Evolutionary conservation across 257 asterid species (phyloP), one percentile per base, ranked within the genome.

Genomic region (Jaltomata sinuosa): DNA sequence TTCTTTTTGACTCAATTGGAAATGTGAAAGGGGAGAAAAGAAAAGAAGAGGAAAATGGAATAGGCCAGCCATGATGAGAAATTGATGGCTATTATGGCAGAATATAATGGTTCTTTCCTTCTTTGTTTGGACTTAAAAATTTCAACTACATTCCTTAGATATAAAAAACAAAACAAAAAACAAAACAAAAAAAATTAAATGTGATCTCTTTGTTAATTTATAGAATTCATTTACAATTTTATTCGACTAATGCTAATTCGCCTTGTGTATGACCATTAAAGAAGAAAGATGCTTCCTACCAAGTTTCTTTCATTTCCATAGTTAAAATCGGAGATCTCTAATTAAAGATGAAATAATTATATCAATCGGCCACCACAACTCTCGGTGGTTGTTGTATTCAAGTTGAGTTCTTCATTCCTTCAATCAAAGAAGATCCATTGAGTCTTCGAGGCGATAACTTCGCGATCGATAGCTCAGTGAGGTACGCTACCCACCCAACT

Each of bases 261-360:
- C 0, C 21, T 15, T 0, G 2, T 18, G 6, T 27, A 32, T 11
- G 11, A 3, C 1, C 0, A 27, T 25, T 11, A 22, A 59, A 22
- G 16, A 11, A 10, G 34, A 49, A 42, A 42, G 8, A 7, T 2
- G 2, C 11, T 42, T n/a, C n/a, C 47, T 42, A 42, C 7, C 47
- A 8, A 7, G 11, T 38, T 38, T 38, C 7, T 38, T 38, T 6
- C 5, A 32, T 38, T 38, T 6, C 8, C 42, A 1, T 6, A 3
- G 8, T 38, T 38, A 2, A 6, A 49, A 49, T 49, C 5, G 18
- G 5, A 50, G 11, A 50, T 1, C 2, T 15, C 12, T 64, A 2
- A 4, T 65, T 10, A 2, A 31, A 3, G 1, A 15, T 31, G 3
- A 64, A 29, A 64, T 64, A 4, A 50, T 50, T 3, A 50, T 50